Evolutionary conservation across 768 basidiomycete species (phyloP), one percentile per base, ranked within the genome.

Genomic region (Podaxis pistillaris): DNA sequence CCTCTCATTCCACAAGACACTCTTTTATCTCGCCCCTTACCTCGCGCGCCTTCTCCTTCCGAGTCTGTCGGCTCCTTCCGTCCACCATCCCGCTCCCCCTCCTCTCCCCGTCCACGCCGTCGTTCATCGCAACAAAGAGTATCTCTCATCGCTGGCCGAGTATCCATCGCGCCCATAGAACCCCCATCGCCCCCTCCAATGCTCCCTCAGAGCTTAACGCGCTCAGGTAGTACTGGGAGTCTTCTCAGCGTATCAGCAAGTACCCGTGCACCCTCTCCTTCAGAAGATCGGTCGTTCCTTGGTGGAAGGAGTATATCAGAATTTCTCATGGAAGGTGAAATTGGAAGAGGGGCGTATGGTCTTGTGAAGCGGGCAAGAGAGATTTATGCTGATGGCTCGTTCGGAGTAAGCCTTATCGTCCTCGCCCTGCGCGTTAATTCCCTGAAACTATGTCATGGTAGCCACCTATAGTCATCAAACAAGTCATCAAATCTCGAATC

Each of bases 401-500:
- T 89, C n/a, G 96, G 96, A 68, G 94, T 96, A 75, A 83, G 93
- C 60, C 55, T 55, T 65, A 63, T 51, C 55, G 51, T 40, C 46
- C 64, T 67, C 67, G 56, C 49, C 28, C 56, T 44, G 51, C 30
- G 61, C 60, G 62, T 67, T 62, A 47, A 54, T 58, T 36, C 64
- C 59, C 62, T 64, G 64, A 67, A 60, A 46, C 53, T 60, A 55
- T 63, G 67, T 70, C 64, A 70, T 68, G 65, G 64, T 69, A 95
- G 94, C 90, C 94, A 3, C 87, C 91, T 40, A 77, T 97, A 63
- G 90, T 99, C 68, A 94, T 99, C 76, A 99, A 99, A 72, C 96
- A 97, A 75, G 89, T 98, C 70, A 96, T 98, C 80, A 98, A 98
- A 75, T 95, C 93, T 52, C 91, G 97, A 56, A 99, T 99, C 63